Base-by-base conservation (phyloP, 257 asterid species). In the Prunella vulgaris region DNA sequence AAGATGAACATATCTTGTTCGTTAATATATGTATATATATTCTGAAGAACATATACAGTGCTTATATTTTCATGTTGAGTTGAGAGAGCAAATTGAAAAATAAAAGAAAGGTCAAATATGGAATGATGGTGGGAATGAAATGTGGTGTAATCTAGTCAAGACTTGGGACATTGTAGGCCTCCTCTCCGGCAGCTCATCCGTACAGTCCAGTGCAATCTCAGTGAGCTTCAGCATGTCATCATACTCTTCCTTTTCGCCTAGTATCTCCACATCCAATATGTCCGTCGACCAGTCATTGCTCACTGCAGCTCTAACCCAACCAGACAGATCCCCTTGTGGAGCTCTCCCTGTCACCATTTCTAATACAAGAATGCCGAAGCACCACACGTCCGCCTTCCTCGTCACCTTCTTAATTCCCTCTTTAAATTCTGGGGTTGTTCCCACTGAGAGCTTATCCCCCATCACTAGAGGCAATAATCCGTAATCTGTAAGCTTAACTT, bases 221-320 rank as follows among this genome's bases (percentile, higher is more conserved):
- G 89, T 82, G 13, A 87, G 87, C 51, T 60, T 90, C 84, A 87
- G 54, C 95, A 87, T 90, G 54, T 86, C 86, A 53, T 80, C 84
- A 35, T 86, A 79, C 7, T 87, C 86, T 37, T 86, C 87, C 66
- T 71, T 83, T 49, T 87, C 93, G 66, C 88, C 87, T 0, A 84
- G 58, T 70, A 87, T 83, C 17, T 90, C 86, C 56, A 74, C 60
- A 6, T 90, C 97, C 72, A 90, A 59, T 69, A 90, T 82, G 57
- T 90, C 95, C 0, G 91, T 83, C 27, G 95, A 90, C 95, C 97
- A 90, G 57, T 86, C 93, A 7, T 57, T 65, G 28, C 72, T 69
- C 10, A 85, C 82, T 7, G 87, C 84, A 9, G 76, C 69, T 32
- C 84, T 76, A 5, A 87, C 93, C 95, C 95, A 90, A 12, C 79